phyloP scores from a whole-genome alignment of 345 rosid genomes.

The Bruguiera sexangula region DNA sequence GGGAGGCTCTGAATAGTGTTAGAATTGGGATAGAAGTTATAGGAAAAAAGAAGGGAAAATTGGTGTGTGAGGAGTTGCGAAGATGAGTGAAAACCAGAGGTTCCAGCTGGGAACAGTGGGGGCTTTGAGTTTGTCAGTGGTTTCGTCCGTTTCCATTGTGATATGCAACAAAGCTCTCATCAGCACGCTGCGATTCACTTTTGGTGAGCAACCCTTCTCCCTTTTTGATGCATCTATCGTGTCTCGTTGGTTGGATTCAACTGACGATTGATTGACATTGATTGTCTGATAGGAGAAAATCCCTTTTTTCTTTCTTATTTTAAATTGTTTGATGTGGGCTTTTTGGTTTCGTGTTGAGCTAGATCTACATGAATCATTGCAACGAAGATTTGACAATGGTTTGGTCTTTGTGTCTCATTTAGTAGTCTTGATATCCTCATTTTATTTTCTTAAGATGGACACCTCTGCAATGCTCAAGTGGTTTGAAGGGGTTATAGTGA shows the following conservation, averaged over 20 bases:
- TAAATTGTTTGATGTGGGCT: background rate
- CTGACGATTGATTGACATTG: background rate
- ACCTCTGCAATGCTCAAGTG: background rate
- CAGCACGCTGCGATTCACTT: constrained; percentile 93
- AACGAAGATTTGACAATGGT: background rate
- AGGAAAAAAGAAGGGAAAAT: constrained; percentile 8
- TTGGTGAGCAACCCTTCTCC: constrained; percentile 42
- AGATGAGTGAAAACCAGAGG: constrained; percentile 82
- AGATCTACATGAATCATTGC: constrained; percentile 8
- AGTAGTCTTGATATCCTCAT: background rate
- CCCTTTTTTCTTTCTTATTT: background rate
- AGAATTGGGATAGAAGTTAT: background rate
- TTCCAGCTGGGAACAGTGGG: constrained; percentile 96
- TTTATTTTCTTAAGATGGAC: background rate
- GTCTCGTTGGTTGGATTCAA: constrained; percentile 5
- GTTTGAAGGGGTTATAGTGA: background rate
- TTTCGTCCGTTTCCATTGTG: constrained; percentile 97
- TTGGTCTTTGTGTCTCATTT: background rate
- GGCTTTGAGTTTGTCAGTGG: constrained; percentile 93
- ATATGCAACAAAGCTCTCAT: constrained; percentile 99
- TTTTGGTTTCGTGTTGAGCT: background rate
- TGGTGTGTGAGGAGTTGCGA: constrained; percentile 11
- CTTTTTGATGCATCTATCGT: background rate
- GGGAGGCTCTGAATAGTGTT: constrained; percentile 9
- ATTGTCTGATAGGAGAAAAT: background rate